Base-by-base conservation (phyloP, 192 early-diverging fungal species). In the Linnemannia exigua region DNA sequence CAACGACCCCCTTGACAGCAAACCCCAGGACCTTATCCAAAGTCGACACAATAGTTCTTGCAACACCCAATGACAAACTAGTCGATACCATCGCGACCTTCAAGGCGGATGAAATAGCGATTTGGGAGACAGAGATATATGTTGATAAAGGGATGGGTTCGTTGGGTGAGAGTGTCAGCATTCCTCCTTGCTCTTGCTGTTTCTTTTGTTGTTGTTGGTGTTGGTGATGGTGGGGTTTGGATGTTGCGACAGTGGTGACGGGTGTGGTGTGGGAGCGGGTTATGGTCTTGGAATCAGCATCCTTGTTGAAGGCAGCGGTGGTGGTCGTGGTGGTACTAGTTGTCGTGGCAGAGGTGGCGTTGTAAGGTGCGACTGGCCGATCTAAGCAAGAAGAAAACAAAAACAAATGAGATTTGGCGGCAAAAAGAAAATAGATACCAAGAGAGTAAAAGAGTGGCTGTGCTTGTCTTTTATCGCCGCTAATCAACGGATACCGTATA, bases 51-150 rank as follows among this genome's bases (percentile, higher is more conserved):
- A 86, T 80, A 1, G 84, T 86, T 38, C 84, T 70, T 0, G 84
- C 84, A 17, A 86, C 25, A 8, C 84, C 75, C 20, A 86, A 48
- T 0, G 84, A 80, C 36, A 86, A 69, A 35, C 84, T 79, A 16
- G 84, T 86, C 44, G 84, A 86, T 16, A 80, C 75, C 84, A 80
- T 86, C 47, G 84, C 84, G 20, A 86, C 84, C 71, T 86, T 79
- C 36, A 86, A 75, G 0, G 70, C 84, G 0, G 84, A 86, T 1
- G 84, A 80, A 41, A 86, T 77, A 17, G 84, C 84, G 0, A 80
- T 50, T 36, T 86, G 84, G 1, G 84, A 86, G 15, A 86, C 22
- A 0, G 84, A 75, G 48, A 86, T 77, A 44, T 86, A 86, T 36
- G 78, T 61, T n/a, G 77, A 80, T 1, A 86, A 36, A 3, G 84